phyloP scores from a whole-genome alignment of 208 protist genomes.

The Angomonas deanei region DNA sequence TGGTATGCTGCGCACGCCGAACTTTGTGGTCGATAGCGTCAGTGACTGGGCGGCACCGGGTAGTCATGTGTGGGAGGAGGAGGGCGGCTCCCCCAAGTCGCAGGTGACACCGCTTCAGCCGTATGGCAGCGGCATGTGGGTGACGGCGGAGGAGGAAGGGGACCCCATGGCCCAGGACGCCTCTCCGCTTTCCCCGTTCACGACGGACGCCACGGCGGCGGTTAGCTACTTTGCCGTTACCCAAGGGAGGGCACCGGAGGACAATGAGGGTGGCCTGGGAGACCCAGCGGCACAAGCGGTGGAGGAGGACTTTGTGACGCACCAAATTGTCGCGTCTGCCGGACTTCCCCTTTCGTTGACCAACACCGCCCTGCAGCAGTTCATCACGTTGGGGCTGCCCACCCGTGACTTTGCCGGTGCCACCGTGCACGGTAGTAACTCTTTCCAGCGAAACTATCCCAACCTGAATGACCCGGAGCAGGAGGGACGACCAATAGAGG shows the following conservation, averaged over 20 bases:
- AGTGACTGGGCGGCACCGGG: slow-evolving; percentile 54
- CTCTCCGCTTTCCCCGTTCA: background rate
- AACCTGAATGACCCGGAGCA: slow-evolving; percentile 30
- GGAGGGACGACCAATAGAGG: slow-evolving; percentile 3
- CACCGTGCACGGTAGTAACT: slow-evolving; percentile 10
- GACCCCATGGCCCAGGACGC: background rate
- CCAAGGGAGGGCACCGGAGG: slow-evolving; percentile 21
- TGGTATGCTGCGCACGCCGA: slow-evolving; percentile 52
- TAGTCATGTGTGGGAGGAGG: slow-evolving; percentile 44
- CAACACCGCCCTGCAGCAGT: slow-evolving; percentile 27
- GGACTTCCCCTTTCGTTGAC: slow-evolving; percentile 50
- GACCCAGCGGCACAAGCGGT: slow-evolving; percentile 17
- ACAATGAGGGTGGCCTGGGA: background rate
- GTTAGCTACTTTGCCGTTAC: background rate
- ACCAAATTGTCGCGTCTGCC: slow-evolving; percentile 55
- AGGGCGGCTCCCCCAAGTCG: slow-evolving; percentile 11
- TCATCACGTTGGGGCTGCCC: slow-evolving; percentile 58
- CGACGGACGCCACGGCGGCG: background rate
- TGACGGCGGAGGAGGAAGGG: slow-evolving; percentile 12
- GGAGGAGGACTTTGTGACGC: slow-evolving; percentile 33
- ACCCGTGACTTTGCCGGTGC: slow-evolving; percentile 8
- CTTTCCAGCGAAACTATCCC: slow-evolving; percentile 40
- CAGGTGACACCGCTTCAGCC: slow-evolving; percentile 26
- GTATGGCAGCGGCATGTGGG: slow-evolving; percentile 36
- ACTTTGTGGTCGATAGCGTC: slow-evolving; percentile 17